Conservation (phyloP, 345 rosid genomes). For the Rubroshorea leprosula region DNA sequence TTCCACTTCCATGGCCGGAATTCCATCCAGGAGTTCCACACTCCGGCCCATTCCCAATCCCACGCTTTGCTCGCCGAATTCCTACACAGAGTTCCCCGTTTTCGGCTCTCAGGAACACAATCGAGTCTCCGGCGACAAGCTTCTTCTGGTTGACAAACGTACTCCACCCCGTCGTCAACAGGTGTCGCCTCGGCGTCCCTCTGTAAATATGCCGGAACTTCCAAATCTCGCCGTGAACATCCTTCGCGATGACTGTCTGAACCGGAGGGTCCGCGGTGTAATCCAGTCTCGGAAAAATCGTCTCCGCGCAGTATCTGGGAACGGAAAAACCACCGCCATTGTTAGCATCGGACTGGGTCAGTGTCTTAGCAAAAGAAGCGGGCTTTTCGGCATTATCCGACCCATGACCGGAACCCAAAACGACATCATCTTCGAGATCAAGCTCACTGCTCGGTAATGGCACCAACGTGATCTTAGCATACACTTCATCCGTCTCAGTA, state of each 20-base stretch:
- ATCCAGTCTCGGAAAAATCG: conserved; percentile 77
- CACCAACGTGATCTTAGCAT: conserved; percentile 45
- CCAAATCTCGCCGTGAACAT: conserved; percentile 82
- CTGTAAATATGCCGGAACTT: conserved; percentile 87
- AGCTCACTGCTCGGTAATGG: conserved; percentile 34
- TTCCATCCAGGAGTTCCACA: conserved; percentile 35
- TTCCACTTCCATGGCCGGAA: conserved; percentile 19
- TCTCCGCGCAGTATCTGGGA: conserved; percentile 87
- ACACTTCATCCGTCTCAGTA: conserved; percentile 36
- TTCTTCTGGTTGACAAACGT: conserved; percentile 85
- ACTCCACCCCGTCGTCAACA: conserved; percentile 92
- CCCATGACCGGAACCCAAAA: conserved; percentile 15
- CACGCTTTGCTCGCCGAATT: conserved; percentile 68
- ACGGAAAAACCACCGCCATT: conserved; percentile 96
- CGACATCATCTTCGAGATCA: conserved; percentile 30
- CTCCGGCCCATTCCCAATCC: conserved; percentile 31
- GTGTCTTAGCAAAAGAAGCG: background rate
- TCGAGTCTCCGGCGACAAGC: conserved; percentile 80
- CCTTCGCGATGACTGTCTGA: conserved; percentile 75
- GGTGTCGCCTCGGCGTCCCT: conserved; percentile 88
- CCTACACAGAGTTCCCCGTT: conserved; percentile 79
- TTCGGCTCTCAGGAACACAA: conserved; percentile 70
- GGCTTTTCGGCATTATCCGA: conserved; percentile 25
- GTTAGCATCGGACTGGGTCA: conserved; percentile 54
- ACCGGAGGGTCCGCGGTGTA: conserved; percentile 80